phyloP scores from a whole-genome alignment of 176 grass and related monocot species.

The Musa schizocarpa region DNA sequence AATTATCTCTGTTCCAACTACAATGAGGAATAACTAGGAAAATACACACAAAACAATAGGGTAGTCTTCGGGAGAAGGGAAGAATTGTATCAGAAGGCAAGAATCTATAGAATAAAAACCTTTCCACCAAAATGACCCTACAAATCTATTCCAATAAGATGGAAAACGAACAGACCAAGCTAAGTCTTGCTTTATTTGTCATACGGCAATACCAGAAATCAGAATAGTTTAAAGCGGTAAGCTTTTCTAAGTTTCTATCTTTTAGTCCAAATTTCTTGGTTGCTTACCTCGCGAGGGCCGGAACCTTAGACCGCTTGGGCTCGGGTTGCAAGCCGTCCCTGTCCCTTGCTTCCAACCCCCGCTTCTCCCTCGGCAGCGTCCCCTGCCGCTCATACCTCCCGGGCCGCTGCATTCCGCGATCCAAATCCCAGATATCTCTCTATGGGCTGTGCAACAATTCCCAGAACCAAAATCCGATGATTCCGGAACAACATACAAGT shows the following conservation, averaged over 20 bases:
- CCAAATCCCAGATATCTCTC: background rate
- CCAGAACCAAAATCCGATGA: background rate
- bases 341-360: slow-evolving; percentile 18
- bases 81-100: background rate
- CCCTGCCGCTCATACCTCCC: slow-evolving; percentile 30
- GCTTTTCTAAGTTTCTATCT: too few relatives aligned
- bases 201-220: too few relatives aligned
- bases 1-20: too few relatives aligned
- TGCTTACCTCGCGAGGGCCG: slow-evolving; percentile 31
- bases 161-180: background rate
- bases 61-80: too few relatives aligned
- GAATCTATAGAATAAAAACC: background rate
- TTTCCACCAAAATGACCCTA: background rate
- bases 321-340: slow-evolving; percentile 21
- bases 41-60: too few relatives aligned
- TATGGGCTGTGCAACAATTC: background rate
- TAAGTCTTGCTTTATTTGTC: too few relatives aligned
- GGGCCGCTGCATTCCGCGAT: slow-evolving; percentile 25
- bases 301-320: slow-evolving; percentile 28
- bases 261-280: background rate
- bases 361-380: slow-evolving; percentile 31
- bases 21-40: too few relatives aligned
- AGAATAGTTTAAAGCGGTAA: too few relatives aligned
- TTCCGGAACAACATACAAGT: background rate
- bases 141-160: background rate